phyloP scores from a whole-genome alignment of 169 alveolate genomes.

The Plasmodium malariae region DNA sequence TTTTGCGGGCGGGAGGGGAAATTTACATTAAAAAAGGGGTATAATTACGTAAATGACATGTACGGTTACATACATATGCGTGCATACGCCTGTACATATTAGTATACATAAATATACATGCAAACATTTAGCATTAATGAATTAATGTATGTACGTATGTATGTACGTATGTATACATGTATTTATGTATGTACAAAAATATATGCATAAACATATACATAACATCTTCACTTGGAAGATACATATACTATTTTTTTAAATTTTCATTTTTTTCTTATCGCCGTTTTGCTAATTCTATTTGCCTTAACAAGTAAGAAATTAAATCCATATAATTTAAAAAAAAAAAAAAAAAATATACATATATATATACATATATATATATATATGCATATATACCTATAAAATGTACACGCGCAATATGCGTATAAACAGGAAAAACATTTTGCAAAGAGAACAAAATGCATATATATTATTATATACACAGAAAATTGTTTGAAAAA shows the following conservation, averaged over 20 bases:
- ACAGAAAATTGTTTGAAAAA: too few species aligned
- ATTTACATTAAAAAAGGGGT: background rate
- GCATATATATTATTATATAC: too few species aligned
- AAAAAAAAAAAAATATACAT: too few species aligned
- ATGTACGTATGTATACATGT: background rate
- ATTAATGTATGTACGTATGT: background rate
- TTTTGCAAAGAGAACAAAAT: too few species aligned
- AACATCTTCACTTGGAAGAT: background rate
- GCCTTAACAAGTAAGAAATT: conserved; percentile 20
- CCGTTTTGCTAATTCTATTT: background rate
- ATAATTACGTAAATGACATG: background rate
- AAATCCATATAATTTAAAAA: too few species aligned
- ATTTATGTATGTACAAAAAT: background rate
- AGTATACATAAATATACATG: background rate
- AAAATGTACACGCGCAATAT: too few species aligned
- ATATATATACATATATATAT: too few species aligned
- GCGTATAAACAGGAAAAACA: too few species aligned
- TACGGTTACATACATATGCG: background rate
- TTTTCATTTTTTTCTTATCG: background rate
- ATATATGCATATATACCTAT: too few species aligned
- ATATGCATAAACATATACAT: background rate
- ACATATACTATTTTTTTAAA: background rate
- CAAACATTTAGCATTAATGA: background rate
- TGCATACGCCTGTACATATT: background rate
- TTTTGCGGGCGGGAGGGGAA: background rate